Evolutionary conservation across 257 asterid genomes (phyloP).

Genomic region (Rauvolfia tetraphylla): DNA sequence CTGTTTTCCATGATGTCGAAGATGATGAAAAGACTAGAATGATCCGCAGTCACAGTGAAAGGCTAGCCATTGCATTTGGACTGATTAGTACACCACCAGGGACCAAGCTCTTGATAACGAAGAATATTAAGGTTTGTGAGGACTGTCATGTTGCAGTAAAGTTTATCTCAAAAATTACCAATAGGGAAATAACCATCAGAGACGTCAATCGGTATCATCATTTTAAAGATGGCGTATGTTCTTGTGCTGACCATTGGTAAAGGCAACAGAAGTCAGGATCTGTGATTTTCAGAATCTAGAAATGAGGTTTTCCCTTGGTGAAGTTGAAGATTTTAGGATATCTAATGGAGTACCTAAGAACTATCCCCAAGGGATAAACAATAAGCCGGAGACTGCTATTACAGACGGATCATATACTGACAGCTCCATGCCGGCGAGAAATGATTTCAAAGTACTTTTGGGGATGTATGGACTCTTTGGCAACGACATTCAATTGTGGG

Average conservation of each 20-base stretch:
- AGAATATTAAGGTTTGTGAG: conserved; percentile 60
- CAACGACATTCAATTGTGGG: background rate
- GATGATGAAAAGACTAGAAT: conserved; percentile 50
- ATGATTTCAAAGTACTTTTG: background rate
- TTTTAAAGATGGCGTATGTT: conserved; percentile 54
- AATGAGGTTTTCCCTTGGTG: background rate
- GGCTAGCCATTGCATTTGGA: conserved; percentile 63
- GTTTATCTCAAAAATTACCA: conserved; percentile 43
- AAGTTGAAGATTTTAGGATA: background rate
- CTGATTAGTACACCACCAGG: conserved; percentile 53
- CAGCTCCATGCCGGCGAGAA: background rate
- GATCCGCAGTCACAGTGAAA: conserved; percentile 53
- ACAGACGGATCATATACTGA: background rate
- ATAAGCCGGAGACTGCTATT: background rate
- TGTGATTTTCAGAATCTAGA: background rate
- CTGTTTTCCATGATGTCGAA: conserved; percentile 64
- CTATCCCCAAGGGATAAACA: background rate
- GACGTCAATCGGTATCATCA: conserved; percentile 65
- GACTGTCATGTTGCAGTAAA: conserved; percentile 59
- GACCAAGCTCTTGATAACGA: conserved; percentile 45
- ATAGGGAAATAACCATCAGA: conserved; percentile 49
- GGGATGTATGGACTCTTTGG: background rate
- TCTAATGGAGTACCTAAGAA: background rate
- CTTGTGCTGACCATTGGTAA: conserved; percentile 60
- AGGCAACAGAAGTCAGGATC: conserved; percentile 2